Conservation (phyloP, 345 rosid species). For the Kernera saxatilis region DNA sequence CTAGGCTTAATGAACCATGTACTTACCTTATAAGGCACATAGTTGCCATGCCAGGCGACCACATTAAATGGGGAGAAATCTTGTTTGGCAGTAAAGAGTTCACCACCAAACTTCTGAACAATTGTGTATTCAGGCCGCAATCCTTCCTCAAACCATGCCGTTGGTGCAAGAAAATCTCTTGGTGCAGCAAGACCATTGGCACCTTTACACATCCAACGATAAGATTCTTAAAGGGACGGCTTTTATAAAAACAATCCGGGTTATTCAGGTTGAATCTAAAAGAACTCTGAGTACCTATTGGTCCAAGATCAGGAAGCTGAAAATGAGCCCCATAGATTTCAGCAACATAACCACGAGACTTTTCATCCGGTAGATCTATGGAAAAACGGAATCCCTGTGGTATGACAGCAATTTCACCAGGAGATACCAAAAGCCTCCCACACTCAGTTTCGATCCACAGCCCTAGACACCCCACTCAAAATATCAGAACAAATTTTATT, state of each 20-base stretch:
- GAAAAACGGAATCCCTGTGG: slow-evolving; percentile 91
- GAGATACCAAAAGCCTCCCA: slow-evolving; percentile 75
- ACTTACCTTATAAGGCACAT: slow-evolving; percentile 82
- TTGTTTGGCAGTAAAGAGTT: slow-evolving; percentile 78
- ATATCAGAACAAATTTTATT: not conserved
- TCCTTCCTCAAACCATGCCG: slow-evolving; percentile 77
- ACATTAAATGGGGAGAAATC: slow-evolving; percentile 98
- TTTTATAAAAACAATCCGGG: not conserved
- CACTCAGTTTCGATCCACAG: slow-evolving; percentile 91
- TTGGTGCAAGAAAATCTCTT: slow-evolving; percentile 85
- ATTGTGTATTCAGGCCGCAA: slow-evolving; percentile 60
- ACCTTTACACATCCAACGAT: slow-evolving; percentile 40
- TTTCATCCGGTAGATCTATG: slow-evolving; percentile 75
- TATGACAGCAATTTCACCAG: slow-evolving; percentile 80
- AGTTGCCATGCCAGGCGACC: slow-evolving; percentile 98
- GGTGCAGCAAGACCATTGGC: slow-evolving; percentile 97
- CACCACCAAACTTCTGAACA: slow-evolving; percentile 85
- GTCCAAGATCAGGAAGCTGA: slow-evolving; percentile 99
- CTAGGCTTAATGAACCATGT: not conserved
- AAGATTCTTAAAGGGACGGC: not conserved
- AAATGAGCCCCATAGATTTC: slow-evolving; percentile 90
- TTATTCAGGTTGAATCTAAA: not conserved
- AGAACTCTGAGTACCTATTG: slow-evolving; percentile 63
- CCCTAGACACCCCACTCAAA: slow-evolving; percentile 40
- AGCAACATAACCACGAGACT: slow-evolving; percentile 86